Base-by-base conservation (phyloP, 345 rosid species). In the Moricandia moricandioides region DNA sequence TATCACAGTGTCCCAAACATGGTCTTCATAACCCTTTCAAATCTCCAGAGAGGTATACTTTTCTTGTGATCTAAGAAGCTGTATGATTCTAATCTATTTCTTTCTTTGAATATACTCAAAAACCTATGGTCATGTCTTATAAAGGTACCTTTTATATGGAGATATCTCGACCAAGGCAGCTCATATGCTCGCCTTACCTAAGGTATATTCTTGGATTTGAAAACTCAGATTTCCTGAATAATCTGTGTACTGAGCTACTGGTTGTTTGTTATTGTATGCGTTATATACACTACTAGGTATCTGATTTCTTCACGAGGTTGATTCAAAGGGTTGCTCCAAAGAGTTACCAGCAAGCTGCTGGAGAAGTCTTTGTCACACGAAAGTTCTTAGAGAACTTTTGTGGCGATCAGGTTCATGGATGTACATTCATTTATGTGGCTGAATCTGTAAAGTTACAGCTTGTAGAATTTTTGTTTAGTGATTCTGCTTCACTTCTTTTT, bases 1-100 rank as follows among this genome's bases (percentile, higher is more conserved):
- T 95, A 82, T 75, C 89, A 69, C 86, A 85, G 80, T 95, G 99
- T 83, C 93, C 97, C 0, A 95, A 95, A 84, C 97, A 90, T 85
- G 99, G 97, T 65, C 75, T 95, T 4, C 99, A 90, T 84, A 95
- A 92, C 86, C 99, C 99, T 73, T 95, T 95, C 78, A 95, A 90
- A 75, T 82, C 95, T 75, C 97, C 97, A 0, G 99, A 92, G 84
- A 92, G 97, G 99, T 95, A 78, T 30, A 17, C 56, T 55, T 29
- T 29, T 1, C 31, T 29, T 1, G 31, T 17, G 3, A 37, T 61
- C 24, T 21, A 21, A 21, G 24, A 21, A 21, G n/a, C n/a, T n/a
- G n/a, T n/a, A n/a, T n/a, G 40, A 29, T 30, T 4, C 7, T 57
- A 35, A 30, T 62, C 7, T 8, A 12, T 9, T 60, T 55, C 5